Conservation (phyloP, 371 early-diverging fungal species). For the Nematocida ironsii region DNA sequence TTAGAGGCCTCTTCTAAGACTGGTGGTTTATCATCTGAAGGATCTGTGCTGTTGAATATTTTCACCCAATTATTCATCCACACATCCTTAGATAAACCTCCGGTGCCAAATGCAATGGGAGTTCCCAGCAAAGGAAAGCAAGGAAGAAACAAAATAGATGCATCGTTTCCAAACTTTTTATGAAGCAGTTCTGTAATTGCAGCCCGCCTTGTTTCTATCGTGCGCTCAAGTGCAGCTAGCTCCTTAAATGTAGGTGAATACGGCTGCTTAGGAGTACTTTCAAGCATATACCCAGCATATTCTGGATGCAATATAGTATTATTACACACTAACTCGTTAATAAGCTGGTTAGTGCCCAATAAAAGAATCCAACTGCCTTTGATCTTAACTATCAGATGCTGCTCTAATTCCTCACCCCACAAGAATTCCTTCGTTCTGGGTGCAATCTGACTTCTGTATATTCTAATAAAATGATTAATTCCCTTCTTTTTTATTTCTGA, state of each 20-base stretch:
- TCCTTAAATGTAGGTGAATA: conserved; percentile 27
- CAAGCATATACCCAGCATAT: conserved; percentile 67
- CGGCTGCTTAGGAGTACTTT: conserved; percentile 58
- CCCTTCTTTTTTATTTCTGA: conserved; percentile 60
- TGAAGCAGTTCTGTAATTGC: conserved; percentile 6
- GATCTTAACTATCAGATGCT: conserved; percentile 27
- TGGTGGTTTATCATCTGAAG: background rate
- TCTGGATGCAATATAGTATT: conserved; percentile 43
- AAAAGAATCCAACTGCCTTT: conserved; percentile 46
- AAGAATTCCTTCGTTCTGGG: conserved; percentile 27
- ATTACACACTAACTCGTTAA: background rate
- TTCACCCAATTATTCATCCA: conserved; percentile 4
- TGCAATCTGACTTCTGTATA: conserved; percentile 39
- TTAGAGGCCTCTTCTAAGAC: background rate
- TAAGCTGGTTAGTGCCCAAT: conserved; percentile 32
- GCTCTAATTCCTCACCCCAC: conserved; percentile 67
- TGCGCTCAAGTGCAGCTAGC: conserved; percentile 42
- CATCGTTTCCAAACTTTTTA: conserved; percentile 11
- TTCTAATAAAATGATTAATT: conserved; percentile 59
- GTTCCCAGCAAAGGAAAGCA: conserved; percentile 46
- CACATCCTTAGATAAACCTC: background rate
- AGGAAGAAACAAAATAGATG: conserved; percentile 41
- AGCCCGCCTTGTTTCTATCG: conserved; percentile 38
- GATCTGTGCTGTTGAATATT: conserved; percentile 3
- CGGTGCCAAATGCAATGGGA: conserved; percentile 35